Evolutionary conservation across 345 rosid species (phyloP), one percentile per base, ranked within the genome.

Genomic region (Pugionium cornutum): DNA sequence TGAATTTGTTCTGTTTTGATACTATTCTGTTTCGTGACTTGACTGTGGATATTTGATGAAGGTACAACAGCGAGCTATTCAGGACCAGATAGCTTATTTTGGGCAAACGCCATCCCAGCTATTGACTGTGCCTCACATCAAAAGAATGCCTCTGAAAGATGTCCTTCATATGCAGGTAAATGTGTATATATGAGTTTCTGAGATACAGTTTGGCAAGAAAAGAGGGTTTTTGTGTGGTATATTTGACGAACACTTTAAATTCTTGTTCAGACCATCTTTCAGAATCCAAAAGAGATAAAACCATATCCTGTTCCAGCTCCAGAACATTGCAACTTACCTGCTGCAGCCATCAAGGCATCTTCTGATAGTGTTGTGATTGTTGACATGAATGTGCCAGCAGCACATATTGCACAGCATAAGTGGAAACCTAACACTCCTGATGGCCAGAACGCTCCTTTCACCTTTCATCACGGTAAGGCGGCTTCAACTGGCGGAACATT

Each of bases 91-190:
- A 58, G 83, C 90, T 70, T 80, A 81, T 80, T 86, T 90, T 60
- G 99, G 96, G 54, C 99, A 90, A 77, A 94, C 99, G 5, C 97
- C 99, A 64, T 90, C 89, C 34, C 97, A 88, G 79, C 96, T 94
- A 56, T 78, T 86, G 40, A 85, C 80, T 30, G 82, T 76, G 7
- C 97, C 99, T 66, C 97, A 94, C 78, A 34, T 82, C 78, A 88
- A 84, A 69, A 83, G 76, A 80, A 80, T 84, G 86, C 87, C 95
- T 48, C 54, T 85, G 52, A 74, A 85, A 50, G 91, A 94, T 60
- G 86, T 86, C 79, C 87, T 85, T 78, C 92, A 84, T 69, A 70
- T 86, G 76, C 97, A 88, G 95, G 99, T 94, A 75, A 43, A 82
- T 55, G 10, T 40, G 50, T 48, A 40, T 49, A 32, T 11, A 36